Conservation (phyloP, 2,329 filamentous ascomycete species). For the Pseudocercospora macadamiae region DNA sequence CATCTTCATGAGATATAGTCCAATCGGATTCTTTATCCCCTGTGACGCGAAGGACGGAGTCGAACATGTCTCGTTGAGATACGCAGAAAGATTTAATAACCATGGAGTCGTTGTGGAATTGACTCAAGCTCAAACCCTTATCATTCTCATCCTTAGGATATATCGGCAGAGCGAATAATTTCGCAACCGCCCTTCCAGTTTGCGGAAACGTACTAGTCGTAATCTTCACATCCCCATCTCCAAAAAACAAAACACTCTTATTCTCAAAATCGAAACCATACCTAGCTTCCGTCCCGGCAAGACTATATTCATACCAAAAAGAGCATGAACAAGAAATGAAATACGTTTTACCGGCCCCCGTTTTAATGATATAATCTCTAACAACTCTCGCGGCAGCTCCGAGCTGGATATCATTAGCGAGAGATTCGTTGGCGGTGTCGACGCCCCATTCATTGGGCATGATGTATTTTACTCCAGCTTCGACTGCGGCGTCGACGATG, state of each 20-base stretch:
- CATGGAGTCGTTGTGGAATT: slow-evolving; percentile 36
- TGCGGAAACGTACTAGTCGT: slow-evolving; percentile 40
- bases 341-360: slow-evolving; percentile 20
- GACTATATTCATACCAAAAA: slow-evolving; percentile 40
- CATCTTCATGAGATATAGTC: slow-evolving; percentile 33
- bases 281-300: slow-evolving; percentile 22
- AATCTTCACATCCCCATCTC: slow-evolving; percentile 34
- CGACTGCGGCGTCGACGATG: slow-evolving; percentile 36
- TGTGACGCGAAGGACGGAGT: slow-evolving; percentile 40
- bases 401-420: slow-evolving; percentile 22
- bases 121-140: slow-evolving; percentile 18
- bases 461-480: slow-evolving; percentile 37
- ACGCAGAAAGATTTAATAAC: slow-evolving; percentile 41
- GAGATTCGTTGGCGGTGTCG: slow-evolving; percentile 15
- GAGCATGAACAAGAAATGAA: slow-evolving; percentile 33
- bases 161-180: slow-evolving; percentile 38
- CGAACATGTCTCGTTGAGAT: slow-evolving; percentile 45
- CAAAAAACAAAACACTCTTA: slow-evolving; percentile 31
- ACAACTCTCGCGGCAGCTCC: slow-evolving; percentile 8
- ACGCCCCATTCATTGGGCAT: slow-evolving; percentile 25
- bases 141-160: slow-evolving; percentile 12
- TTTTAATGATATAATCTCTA: slow-evolving; percentile 25
- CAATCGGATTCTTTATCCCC: slow-evolving; percentile 40
- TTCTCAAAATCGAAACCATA: slow-evolving; percentile 38
- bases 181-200: slow-evolving; percentile 38